Evolutionary conservation across 2,329 filamentous ascomycete genomes (phyloP).

Genomic region (Aspergillus chevalieri): DNA sequence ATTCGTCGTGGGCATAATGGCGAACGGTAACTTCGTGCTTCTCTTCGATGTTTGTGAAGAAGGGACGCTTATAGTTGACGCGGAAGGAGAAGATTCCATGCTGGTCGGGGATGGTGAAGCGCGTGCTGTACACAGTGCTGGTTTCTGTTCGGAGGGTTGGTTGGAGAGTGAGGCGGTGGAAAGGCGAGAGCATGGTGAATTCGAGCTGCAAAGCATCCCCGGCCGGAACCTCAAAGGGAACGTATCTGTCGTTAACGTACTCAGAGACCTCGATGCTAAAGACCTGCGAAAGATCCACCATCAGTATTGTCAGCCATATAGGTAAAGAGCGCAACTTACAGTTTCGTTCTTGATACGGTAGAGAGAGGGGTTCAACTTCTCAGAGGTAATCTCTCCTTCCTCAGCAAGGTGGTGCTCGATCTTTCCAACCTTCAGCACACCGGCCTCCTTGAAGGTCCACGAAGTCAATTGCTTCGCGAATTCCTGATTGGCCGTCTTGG

Average conservation of each 20-base stretch:
- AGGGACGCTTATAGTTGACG: constrained; percentile 94
- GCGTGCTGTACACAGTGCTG: constrained; percentile 65
- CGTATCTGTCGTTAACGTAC: constrained; percentile 67
- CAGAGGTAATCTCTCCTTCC: constrained; percentile 46
- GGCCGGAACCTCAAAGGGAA: constrained; percentile 64
- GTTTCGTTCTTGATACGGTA: constrained; percentile 97
- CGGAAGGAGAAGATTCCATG: constrained; percentile 99
- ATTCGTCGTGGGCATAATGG: constrained; percentile 97
- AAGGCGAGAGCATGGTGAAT: constrained; percentile 97
- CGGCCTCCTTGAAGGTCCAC: constrained; percentile 95
- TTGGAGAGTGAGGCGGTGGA: constrained; percentile 75
- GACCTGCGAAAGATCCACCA: constrained; percentile 46
- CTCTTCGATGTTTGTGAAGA: constrained; percentile 82
- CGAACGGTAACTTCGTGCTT: constrained; percentile 92
- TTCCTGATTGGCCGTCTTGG: constrained; percentile 69
- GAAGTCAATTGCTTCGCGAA: constrained; percentile 79
- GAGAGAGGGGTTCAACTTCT: constrained; percentile 66
- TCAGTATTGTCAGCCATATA: constrained; percentile 19
- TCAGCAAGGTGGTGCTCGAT: constrained; percentile 66
- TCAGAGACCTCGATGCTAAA: constrained; percentile 88
- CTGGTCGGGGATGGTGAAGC: constrained; percentile 85
- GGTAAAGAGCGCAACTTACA: constrained; percentile 52
- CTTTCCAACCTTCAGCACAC: constrained; percentile 76
- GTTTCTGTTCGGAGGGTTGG: constrained; percentile 55
- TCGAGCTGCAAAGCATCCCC: constrained; percentile 82